These are phyloP conservation scores for Rossbeevera mucosa DNA, from an alignment of 768 basidiomycete species.

Conservation along the genomic window DNA sequence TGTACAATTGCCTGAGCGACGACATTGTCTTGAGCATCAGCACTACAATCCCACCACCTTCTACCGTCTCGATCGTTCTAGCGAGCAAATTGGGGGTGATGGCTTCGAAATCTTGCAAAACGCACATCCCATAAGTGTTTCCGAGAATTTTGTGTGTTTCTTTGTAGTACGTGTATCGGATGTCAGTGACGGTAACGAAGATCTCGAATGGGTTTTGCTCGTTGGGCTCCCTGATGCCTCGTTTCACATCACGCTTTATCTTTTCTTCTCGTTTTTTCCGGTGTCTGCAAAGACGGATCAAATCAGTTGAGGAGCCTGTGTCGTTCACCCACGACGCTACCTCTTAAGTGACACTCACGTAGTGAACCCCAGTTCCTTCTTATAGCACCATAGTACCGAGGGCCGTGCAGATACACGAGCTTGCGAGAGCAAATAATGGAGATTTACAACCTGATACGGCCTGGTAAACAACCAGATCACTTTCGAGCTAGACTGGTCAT, in stretches of 20 bases:
- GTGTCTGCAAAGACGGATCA: slow-evolving; percentile 48
- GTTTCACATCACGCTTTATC: slow-evolving; percentile 93
- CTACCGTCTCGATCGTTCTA: slow-evolving; percentile 95
- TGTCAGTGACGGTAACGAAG: slow-evolving; percentile 97
- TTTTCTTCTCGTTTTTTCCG: slow-evolving; percentile 96
- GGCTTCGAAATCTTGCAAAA: slow-evolving; percentile 97
- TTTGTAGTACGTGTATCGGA: slow-evolving; percentile 98
- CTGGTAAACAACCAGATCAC: background rate
- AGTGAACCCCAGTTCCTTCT: slow-evolving; percentile 96
- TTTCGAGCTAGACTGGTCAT: slow-evolving; percentile 14
- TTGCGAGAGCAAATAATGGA: slow-evolving; percentile 93
- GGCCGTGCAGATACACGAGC: slow-evolving; percentile 84
- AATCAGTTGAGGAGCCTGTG: background rate
- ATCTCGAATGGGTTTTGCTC: slow-evolving; percentile 98
- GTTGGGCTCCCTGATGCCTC: slow-evolving; percentile 88
- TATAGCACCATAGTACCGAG: slow-evolving; percentile 97
- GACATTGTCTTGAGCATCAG: slow-evolving; percentile 93
- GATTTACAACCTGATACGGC: slow-evolving; percentile 71
- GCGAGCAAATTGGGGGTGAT: slow-evolving; percentile 96
- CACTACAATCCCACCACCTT: slow-evolving; percentile 89
- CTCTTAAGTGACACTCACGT: slow-evolving; percentile 46
- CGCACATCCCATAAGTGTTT: slow-evolving; percentile 95
- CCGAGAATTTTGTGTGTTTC: slow-evolving; percentile 96
- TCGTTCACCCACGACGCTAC: background rate
- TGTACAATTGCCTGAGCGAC: slow-evolving; percentile 85